These are phyloP conservation scores for Haplosporangium sp. DNA, from an alignment of 371 early-diverging fungal genomes.

Conservation along the genomic window DNA sequence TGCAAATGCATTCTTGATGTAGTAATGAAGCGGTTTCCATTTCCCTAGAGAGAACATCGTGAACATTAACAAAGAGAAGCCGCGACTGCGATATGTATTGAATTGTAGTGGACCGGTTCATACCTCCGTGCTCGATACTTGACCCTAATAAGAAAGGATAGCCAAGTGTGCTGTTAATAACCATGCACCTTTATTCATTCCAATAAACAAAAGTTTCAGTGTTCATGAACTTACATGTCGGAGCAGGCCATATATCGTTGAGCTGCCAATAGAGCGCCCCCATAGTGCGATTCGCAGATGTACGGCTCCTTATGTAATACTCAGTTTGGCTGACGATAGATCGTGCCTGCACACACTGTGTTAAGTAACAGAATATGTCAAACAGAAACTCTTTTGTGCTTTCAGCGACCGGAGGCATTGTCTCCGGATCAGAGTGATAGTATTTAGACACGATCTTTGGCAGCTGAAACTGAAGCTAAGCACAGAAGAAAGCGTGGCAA, in stretches of 20 bases:
- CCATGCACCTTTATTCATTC: too few species aligned
- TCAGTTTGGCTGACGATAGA: conserved; percentile 42
- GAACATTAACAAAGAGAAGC: too few species aligned
- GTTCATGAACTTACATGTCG: conserved; percentile 27
- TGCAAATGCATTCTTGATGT: conserved; percentile 35
- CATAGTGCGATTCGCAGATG: conserved; percentile 22
- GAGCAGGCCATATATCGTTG: conserved; percentile 53
- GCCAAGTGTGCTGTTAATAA: neutral
- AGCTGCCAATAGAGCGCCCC: conserved; percentile 53
- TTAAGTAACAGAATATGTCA: conserved; percentile 41
- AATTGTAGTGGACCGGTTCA: neutral
- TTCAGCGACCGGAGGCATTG: neutral
- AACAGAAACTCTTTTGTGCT: conserved; percentile 13
- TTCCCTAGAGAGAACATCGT: conserved; percentile 14
- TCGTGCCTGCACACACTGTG: conserved; percentile 38
- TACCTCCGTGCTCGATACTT: conserved; percentile 49
- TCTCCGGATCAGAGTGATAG: conserved; percentile 11
- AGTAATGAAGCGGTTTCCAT: conserved; percentile 49
- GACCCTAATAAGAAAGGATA: conserved; percentile 27
- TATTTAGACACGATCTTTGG: conserved; percentile 20
- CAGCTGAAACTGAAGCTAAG: conserved; percentile 27
- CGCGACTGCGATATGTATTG: neutral
- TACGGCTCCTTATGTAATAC: conserved; percentile 34
- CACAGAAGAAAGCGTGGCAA: neutral
- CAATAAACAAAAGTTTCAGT: neutral